Evolutionary conservation across 2,329 filamentous ascomycete species (phyloP).

Genomic region (Pseudogymnoascus sp.): DNA sequence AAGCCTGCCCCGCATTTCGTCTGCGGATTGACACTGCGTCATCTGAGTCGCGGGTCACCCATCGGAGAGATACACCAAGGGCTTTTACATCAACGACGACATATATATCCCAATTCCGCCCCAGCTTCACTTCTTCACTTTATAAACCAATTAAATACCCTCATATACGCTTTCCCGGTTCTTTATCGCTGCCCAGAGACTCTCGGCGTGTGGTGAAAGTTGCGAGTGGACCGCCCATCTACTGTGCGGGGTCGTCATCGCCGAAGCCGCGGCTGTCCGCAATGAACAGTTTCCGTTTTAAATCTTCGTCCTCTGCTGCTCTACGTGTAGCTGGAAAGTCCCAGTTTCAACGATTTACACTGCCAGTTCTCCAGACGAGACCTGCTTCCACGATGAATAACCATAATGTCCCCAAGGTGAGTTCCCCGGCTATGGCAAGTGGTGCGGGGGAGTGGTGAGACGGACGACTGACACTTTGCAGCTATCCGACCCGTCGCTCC

Average conservation of each 20-base stretch:
- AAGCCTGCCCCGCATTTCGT: background rate
- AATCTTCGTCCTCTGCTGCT: background rate
- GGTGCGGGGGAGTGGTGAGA: background rate
- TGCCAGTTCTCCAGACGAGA: constrained; percentile 9
- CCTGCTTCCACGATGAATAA: constrained; percentile 10
- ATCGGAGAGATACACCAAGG: background rate
- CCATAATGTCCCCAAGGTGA: constrained; percentile 11
- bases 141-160: background rate
- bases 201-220: background rate
- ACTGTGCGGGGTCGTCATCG: background rate
- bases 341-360: constrained; percentile 9
- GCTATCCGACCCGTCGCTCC: constrained; percentile 72
- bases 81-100: background rate
- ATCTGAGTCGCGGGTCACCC: background rate
- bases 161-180: background rate
- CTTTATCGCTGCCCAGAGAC: background rate
- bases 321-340: background rate
- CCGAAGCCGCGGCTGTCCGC: background rate
- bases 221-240: background rate
- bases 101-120: background rate
- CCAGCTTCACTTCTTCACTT: background rate
- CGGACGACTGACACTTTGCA: constrained; percentile 27
- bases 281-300: constrained; percentile 1
- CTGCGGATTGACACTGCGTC: constrained; percentile 2
- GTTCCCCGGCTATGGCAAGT: background rate